Base-by-base conservation (phyloP, 2,329 filamentous ascomycete species). In the Lachnellula hyalina region DNA sequence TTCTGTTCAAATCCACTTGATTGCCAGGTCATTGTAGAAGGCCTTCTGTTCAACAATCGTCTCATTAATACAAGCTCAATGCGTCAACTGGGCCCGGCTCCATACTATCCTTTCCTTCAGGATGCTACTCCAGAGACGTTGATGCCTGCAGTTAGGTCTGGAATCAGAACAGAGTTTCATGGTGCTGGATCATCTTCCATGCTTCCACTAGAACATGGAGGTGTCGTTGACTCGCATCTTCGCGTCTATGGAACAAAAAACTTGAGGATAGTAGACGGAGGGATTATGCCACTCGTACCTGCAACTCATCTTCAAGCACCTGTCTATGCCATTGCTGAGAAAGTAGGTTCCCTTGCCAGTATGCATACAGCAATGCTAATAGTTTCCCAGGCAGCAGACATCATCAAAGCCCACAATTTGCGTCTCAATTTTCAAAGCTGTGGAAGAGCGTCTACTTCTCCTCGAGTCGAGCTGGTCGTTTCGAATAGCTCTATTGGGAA, bases 161-260 rank as follows among this genome's bases (percentile, higher is more conserved):
- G 62, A 5, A 46, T 65, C 15, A 50, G 62, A 49, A 65, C 63
- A 2, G 59, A 63, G 23, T 65, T 63, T 21, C 64, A 67, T 42
- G 60, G 60, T 9, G 58, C 55, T 15, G 65, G 64, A 32, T 58
- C 59, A 19, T 60, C 60, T 32, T 61, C 61, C 14, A 66, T 65
- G 60, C n/a, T 64, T 46, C 56, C 61, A 12, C 57, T 54, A 15
- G 54, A 61, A 14, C 40, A 55, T 42, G 64, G 65, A 17, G 65
- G 65, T 1, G 64, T 67, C 6, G 65, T 67, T 9, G 63, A 65
- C 54, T 47, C 56, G 12, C 52, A 53, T 46, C 59, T 67, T 19
- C 52, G 56, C n/a, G 65, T 67, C 4, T 66, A 66, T 46, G 63
- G 65, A 14, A 63, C 60, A 1, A 54, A 57, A 35, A 63, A 61